Evolutionary conservation across 495 filamentous ascomycete species (phyloP), one percentile per base, ranked within the genome.

Genomic region (Annulohypoxylon bovei): DNA sequence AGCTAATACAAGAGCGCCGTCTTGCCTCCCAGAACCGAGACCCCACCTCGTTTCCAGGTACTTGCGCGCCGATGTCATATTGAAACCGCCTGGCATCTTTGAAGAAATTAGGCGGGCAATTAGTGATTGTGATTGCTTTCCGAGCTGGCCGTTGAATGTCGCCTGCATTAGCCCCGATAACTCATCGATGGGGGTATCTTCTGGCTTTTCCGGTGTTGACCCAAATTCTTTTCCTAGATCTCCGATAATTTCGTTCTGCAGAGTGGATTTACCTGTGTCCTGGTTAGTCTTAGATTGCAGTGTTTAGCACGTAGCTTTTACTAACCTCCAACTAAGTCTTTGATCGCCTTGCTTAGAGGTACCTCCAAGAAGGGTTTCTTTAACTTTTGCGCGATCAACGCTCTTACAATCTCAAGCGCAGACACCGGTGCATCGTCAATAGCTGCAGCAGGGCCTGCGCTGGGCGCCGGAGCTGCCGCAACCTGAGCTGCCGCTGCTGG

Each of bases 41-140:
- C 95, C 96, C 93, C 94, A 99, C 77, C 93, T 85, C 5, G 94
- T 95, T 81, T 97, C 93, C 22, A 99, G 79, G 73, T 98, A 95
- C 82, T 99, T 98, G 52, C 95, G 87, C 11, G 95, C 93, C 1
- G 91, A 85, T 71, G 95, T 97, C 76, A 98, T 98, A 77, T 98
- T 99, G 86, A 98, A 99, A 52, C 95, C 95, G 76, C 94, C 96
- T 32, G 95, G 96, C 95, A 99, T 98, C 80, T 99, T 99, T 4
- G 95, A 97, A 3, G 96, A 98, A 27, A 99, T 94, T 76, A 98
- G 84, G 65, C 95, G 89, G 30, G 96, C 95, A 75, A 98, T 90
- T 57, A 98, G 88, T 3, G 95, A 97, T 28, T 93, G 93, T 0
- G 95, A 95, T 61, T 98, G 95, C 82, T 99, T 98, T 71, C 95